These are phyloP conservation scores for Dichomitus squalens DNA, from an alignment of 1,284 basidiomycete species.

Conservation along the genomic window DNA sequence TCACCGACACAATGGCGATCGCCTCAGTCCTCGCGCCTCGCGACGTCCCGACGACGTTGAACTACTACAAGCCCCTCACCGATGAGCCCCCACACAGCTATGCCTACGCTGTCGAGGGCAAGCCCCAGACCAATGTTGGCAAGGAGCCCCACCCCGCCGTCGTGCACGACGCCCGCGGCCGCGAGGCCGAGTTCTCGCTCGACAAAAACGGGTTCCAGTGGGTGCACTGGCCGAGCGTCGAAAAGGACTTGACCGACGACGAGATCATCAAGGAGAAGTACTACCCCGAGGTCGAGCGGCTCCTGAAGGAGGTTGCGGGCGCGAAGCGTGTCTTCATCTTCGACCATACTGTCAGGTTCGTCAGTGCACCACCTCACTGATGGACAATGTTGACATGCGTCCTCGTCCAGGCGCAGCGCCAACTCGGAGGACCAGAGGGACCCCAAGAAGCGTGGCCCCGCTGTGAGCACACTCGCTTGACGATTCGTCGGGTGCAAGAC, in stretches of 20 bases:
- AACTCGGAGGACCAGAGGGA: slow-evolving; percentile 8
- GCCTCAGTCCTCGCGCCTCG: slow-evolving; percentile 31
- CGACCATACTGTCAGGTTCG: slow-evolving; percentile 45
- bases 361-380: slow-evolving; percentile 23
- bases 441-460: slow-evolving; percentile 32
- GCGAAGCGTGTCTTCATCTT: slow-evolving; percentile 46
- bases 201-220: slow-evolving; percentile 48
- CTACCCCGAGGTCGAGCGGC: slow-evolving; percentile 45
- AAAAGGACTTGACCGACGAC: slow-evolving; percentile 46
- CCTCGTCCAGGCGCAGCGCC: slow-evolving; percentile 21
- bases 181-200: slow-evolving; percentile 36
- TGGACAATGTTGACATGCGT: neutral
- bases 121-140: slow-evolving; percentile 29
- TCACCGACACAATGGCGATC: slow-evolving; percentile 28
- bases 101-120: slow-evolving; percentile 28
- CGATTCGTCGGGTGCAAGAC: neutral
- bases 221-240: slow-evolving; percentile 30
- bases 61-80: slow-evolving; percentile 33
- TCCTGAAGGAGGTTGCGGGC: slow-evolving; percentile 45
- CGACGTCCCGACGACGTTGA: slow-evolving; percentile 35
- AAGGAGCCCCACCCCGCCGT: slow-evolving; percentile 27
- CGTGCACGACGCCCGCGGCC: slow-evolving; percentile 37
- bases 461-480: slow-evolving; percentile 28
- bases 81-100: slow-evolving; percentile 32
- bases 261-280: slow-evolving; percentile 38